A percentile compares a stretch with the other conserved stretches of the same genome.
phyloP scores from a whole-genome alignment of 495 filamentous ascomycete genomes.

The Aspergillus bridgeri region DNA sequence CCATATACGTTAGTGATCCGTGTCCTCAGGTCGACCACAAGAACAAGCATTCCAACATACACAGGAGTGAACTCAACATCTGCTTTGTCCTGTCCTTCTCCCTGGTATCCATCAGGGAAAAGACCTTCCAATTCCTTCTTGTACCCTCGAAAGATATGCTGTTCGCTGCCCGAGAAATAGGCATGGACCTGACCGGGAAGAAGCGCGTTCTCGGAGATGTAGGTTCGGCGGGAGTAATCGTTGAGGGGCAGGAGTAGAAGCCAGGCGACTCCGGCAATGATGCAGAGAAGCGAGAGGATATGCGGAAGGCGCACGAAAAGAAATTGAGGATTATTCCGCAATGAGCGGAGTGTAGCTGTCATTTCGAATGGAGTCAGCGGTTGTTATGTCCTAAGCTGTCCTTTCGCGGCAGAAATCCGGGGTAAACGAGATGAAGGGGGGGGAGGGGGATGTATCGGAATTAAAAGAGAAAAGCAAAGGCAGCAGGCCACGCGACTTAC shows the following conservation, averaged over 20 bases:
- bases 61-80: constrained; percentile 42
- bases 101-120: constrained; percentile 19
- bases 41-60: constrained; percentile 26
- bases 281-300: constrained; percentile 73
- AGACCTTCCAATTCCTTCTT: constrained; percentile 70
- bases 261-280: constrained; percentile 86
- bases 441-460: neutral
- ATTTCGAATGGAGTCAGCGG: constrained; percentile 10
- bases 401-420: constrained; percentile 18
- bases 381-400: constrained; percentile 24
- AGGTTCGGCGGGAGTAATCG: constrained; percentile 86
- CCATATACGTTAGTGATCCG: neutral
- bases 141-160: constrained; percentile 91
- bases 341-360: constrained; percentile 40
- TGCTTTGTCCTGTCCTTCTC: constrained; percentile 11
- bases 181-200: constrained; percentile 96
- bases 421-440: constrained; percentile 6
- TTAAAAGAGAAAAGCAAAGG: neutral
- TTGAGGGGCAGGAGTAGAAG: constrained; percentile 89
- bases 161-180: constrained; percentile 93
- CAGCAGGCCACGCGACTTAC: constrained; percentile 25
- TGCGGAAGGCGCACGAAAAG: constrained; percentile 41
- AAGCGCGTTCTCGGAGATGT: constrained; percentile 96
- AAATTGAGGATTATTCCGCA: constrained; percentile 42
- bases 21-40: neutral